Conservation (phyloP, 306 rosid species). For the Psophocarpus tetragonolobus region DNA sequence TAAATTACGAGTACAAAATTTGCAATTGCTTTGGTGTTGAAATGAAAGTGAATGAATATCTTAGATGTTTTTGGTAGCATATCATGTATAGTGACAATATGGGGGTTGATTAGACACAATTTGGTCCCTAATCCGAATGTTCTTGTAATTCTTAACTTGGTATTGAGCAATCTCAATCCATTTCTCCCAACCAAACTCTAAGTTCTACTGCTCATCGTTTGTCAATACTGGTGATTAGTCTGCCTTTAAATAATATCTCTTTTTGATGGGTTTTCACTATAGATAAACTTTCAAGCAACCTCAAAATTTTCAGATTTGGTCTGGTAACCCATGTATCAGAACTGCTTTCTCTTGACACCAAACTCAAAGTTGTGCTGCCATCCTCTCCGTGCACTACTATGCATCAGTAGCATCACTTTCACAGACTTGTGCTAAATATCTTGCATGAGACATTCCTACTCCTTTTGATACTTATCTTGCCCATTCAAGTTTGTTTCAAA, state of each 20-base stretch:
- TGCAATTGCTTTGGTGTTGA: not conserved
- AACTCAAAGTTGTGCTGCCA: not conserved
- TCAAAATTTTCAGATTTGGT: not conserved
- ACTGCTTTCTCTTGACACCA: not conserved
- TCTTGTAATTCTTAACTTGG: not conserved
- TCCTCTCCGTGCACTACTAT: not conserved
- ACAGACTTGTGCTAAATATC: not conserved
- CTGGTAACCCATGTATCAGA: not conserved
- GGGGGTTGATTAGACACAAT: not conserved
- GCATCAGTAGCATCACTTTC: not conserved
- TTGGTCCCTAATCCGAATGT: not conserved
- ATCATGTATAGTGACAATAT: not conserved
- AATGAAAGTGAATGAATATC: not conserved
- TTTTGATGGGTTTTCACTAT: not conserved
- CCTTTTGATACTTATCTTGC: not conserved
- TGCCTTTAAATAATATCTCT: not conserved
- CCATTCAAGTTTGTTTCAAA: not conserved
- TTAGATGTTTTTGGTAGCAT: not conserved
- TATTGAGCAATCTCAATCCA: not conserved
- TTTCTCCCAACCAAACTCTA: not conserved
- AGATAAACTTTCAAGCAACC: not conserved
- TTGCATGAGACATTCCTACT: not conserved
- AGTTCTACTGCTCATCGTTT: not conserved
- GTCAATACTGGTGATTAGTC: not conserved
- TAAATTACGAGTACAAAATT: conserved; percentile 2